These are phyloP conservation scores for Talaromyces adpressus DNA, from an alignment of 495 filamentous ascomycete species.

Conservation along the genomic window DNA sequence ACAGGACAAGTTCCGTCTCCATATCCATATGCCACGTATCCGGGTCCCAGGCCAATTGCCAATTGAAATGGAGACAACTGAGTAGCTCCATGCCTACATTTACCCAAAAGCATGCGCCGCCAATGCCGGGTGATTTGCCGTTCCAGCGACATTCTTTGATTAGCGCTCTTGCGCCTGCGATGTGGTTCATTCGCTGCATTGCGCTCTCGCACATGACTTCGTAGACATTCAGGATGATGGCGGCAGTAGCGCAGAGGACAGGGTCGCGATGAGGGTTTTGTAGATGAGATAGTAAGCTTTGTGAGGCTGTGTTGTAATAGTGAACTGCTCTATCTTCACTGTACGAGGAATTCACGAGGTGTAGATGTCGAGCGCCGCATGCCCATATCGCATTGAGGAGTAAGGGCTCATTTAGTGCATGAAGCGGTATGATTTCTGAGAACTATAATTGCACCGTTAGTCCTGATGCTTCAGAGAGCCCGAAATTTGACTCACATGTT, in stretches of 20 bases:
- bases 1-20: slow-evolving; percentile 50
- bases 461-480: background rate
- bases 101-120: slow-evolving; percentile 89
- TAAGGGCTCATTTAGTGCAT: slow-evolving; percentile 78
- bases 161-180: slow-evolving; percentile 76
- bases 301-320: slow-evolving; percentile 79
- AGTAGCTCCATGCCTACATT: slow-evolving; percentile 88
- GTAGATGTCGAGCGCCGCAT: slow-evolving; percentile 78
- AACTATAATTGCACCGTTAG: slow-evolving; percentile 42
- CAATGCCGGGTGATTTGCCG: slow-evolving; percentile 69
- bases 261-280: slow-evolving; percentile 80
- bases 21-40: slow-evolving; percentile 90
- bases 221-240: slow-evolving; percentile 84
- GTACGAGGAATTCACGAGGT: slow-evolving; percentile 61
- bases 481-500: slow-evolving; percentile 54
- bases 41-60: slow-evolving; percentile 84
- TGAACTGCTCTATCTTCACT: slow-evolving; percentile 68
- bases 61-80: slow-evolving; percentile 79
- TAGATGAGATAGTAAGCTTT: slow-evolving; percentile 60
- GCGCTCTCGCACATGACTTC: slow-evolving; percentile 81
- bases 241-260: slow-evolving; percentile 80
- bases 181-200: slow-evolving; percentile 75
- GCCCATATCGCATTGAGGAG: slow-evolving; percentile 87
- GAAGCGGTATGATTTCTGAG: slow-evolving; percentile 70
- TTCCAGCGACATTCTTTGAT: slow-evolving; percentile 92